Percentiles rank a stretch among this genome's conserved stretches.
These are phyloP conservation scores for Colletotrichum falcatum DNA, from an alignment of 2,329 filamentous ascomycete species.

Conservation along the genomic window DNA sequence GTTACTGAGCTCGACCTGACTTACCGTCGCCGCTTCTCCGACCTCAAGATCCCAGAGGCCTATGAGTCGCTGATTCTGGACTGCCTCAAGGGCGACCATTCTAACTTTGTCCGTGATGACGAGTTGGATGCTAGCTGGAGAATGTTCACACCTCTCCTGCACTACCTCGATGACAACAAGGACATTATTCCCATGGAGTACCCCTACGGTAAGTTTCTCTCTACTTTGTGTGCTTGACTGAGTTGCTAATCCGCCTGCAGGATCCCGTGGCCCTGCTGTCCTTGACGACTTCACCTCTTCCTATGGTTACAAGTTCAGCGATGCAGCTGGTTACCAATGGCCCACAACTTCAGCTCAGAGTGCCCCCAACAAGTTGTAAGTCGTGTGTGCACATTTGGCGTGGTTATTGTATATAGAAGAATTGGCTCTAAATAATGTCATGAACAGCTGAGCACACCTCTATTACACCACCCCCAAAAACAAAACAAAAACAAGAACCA, in stretches of 20 bases:
- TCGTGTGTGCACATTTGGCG: conserved; percentile 43
- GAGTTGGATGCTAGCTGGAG: conserved; percentile 98
- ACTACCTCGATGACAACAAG: conserved; percentile 99
- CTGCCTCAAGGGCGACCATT: conserved; percentile 98
- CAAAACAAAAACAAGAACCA: neutral
- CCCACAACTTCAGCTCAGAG: conserved; percentile 77
- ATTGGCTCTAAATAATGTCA: conserved; percentile 41
- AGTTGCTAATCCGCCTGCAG: conserved; percentile 61
- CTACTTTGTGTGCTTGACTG: neutral
- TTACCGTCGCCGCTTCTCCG: conserved; percentile 97
- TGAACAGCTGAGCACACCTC: conserved; percentile 38
- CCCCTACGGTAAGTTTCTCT: conserved; percentile 83
- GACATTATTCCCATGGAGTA: conserved; percentile 99
- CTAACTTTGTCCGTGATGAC: conserved; percentile 97
- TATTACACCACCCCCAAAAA: conserved; percentile 19
- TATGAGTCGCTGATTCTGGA: conserved; percentile 98
- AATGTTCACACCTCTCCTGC: conserved; percentile 96
- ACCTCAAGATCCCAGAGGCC: conserved; percentile 98
- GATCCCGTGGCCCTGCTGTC: conserved; percentile 94
- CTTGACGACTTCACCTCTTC: conserved; percentile 98
- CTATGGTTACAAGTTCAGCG: conserved; percentile 99
- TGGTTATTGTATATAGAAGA: conserved; percentile 40
- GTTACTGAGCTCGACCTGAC: conserved; percentile 98
- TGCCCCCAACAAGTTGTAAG: conserved; percentile 83
- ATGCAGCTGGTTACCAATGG: conserved; percentile 96